Evolutionary conservation across 768 basidiomycete genomes (phyloP).

Genomic region (Lentinula lateritia): DNA sequence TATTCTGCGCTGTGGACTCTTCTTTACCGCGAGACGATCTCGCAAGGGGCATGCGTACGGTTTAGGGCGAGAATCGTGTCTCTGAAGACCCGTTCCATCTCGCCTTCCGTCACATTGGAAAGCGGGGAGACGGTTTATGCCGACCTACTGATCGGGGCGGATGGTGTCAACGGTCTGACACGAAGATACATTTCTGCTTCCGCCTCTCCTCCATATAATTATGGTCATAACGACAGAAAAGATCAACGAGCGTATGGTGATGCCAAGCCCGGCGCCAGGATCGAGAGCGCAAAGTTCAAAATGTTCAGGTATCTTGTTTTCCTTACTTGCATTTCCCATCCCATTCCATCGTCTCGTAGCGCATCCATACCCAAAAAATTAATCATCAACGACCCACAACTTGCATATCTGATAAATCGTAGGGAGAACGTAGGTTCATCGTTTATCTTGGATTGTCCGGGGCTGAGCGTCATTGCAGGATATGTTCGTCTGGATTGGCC

Average conservation of each 20-base stretch:
- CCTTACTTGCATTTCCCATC: not conserved
- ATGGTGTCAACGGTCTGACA: constrained; percentile 39
- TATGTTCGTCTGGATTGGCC: constrained; percentile 31
- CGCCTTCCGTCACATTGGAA: constrained; percentile 26
- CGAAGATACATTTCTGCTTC: constrained; percentile 20
- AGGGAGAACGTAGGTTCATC: constrained; percentile 15
- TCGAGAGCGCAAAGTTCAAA: constrained; percentile 17
- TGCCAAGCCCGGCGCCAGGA: constrained; percentile 10
- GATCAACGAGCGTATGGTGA: constrained; percentile 1
- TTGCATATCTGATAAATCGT: constrained; percentile 25
- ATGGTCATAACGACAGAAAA: constrained; percentile 15
- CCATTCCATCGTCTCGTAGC: constrained; percentile 15
- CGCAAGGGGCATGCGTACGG: constrained; percentile 37
- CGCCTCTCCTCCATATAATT: constrained; percentile 9
- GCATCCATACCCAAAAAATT: constrained; percentile 32
- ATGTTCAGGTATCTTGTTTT: constrained; percentile 37
- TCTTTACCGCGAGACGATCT: constrained; percentile 39
- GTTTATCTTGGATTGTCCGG: not conserved
- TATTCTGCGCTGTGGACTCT: constrained; percentile 46
- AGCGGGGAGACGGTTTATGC: constrained; percentile 37
- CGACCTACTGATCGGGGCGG: constrained; percentile 54
- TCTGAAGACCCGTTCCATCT: constrained; percentile 18
- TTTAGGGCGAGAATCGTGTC: constrained; percentile 25
- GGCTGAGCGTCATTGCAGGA: constrained; percentile 12
- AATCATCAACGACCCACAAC: constrained; percentile 35